Evolutionary conservation across 495 filamentous ascomycete genomes (phyloP).

Genomic region (Acidomyces sp.): DNA sequence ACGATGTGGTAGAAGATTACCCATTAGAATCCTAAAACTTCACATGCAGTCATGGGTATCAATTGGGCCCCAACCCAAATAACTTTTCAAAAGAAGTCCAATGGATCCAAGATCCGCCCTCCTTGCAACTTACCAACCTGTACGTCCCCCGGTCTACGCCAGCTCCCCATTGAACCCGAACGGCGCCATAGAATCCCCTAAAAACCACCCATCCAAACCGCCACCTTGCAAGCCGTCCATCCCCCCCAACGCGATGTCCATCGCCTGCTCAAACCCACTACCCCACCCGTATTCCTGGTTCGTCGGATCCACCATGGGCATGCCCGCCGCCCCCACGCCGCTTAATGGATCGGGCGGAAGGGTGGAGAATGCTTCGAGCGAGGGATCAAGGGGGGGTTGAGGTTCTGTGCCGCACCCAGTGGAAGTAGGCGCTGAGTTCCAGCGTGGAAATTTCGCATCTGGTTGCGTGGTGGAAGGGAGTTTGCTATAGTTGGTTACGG

Average conservation of each 20-base stretch:
- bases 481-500: background rate
- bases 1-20: no score
- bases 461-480: slow-evolving; percentile 1
- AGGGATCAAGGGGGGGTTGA: background rate
- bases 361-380: background rate
- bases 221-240: slow-evolving; percentile 16
- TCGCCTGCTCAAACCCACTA: slow-evolving; percentile 22
- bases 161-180: slow-evolving; percentile 17
- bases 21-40: no score
- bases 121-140: no score
- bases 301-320: slow-evolving; percentile 4
- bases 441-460: background rate
- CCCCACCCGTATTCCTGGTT: slow-evolving; percentile 19
- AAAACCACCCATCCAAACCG: slow-evolving; percentile 16
- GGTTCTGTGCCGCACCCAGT: no score
- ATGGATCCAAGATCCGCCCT: no score
- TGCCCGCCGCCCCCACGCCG: background rate
- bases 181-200: slow-evolving; percentile 17
- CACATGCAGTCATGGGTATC: no score
- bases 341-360: background rate
- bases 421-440: background rate
- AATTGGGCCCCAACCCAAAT: no score
- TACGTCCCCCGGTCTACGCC: no score
- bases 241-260: slow-evolving; percentile 21
- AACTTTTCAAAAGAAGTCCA: no score